Evolutionary conservation across 106 monocot genomes (phyloP).

Genomic region (Posidonia australis): DNA sequence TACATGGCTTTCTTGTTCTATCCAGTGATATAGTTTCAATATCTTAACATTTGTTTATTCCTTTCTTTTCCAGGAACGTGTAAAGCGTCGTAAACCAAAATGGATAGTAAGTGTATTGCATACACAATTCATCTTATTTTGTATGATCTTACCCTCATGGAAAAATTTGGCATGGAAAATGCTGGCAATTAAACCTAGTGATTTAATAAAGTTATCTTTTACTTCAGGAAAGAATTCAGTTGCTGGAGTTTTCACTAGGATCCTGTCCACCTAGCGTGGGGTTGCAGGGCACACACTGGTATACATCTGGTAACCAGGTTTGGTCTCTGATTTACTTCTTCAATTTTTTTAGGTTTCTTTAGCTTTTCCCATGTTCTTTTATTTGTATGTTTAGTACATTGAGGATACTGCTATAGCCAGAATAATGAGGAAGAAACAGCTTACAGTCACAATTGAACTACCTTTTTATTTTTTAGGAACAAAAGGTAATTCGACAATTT

Average conservation of each 20-base stretch:
- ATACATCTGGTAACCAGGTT: slow-evolving; percentile 87
- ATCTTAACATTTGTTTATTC: neutral
- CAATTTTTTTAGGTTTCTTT: neutral
- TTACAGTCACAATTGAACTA: too few relatives aligned
- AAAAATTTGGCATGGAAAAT: too few relatives aligned
- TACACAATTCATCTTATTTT: neutral
- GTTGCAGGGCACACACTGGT: slow-evolving; percentile 58
- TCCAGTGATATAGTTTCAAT: too few relatives aligned
- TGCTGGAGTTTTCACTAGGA: slow-evolving; percentile 91
- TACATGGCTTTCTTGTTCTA: too few relatives aligned
- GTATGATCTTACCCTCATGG: neutral
- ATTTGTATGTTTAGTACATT: too few relatives aligned
- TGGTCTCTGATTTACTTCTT: slow-evolving; percentile 11
- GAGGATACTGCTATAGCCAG: too few relatives aligned
- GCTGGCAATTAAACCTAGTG: neutral
- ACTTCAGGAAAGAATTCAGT: slow-evolving; percentile 67
- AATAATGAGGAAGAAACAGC: too few relatives aligned
- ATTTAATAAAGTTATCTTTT: neutral
- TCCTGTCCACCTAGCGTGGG: slow-evolving; percentile 79
- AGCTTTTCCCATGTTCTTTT: too few relatives aligned
- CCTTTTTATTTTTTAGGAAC: too few relatives aligned
- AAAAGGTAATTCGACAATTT: too few relatives aligned
- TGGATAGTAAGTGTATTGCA: slow-evolving; percentile 53
- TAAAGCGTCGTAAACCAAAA: slow-evolving; percentile 65
- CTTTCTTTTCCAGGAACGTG: slow-evolving; percentile 51